These are phyloP conservation scores for Olyra latifolia DNA, from an alignment of 176 grass and related monocot genomes.

Conservation along the genomic window DNA sequence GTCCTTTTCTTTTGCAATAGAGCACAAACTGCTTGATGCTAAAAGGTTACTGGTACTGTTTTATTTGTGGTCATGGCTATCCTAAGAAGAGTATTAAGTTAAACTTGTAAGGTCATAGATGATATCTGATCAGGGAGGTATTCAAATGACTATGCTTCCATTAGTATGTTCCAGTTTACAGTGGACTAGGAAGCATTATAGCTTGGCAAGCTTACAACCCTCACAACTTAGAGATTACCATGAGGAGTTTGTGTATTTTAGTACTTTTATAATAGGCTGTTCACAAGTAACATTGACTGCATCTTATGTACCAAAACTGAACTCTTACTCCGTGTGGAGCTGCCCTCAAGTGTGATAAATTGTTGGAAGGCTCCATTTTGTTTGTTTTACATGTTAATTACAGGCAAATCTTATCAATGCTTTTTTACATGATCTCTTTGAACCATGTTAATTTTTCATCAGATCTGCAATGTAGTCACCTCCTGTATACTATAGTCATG, in stretches of 20 bases:
- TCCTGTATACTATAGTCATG: background rate
- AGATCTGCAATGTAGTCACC: background rate
- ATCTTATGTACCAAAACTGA: background rate
- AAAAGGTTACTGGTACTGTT: background rate
- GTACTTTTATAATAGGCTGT: background rate
- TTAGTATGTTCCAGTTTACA: conserved; percentile 21
- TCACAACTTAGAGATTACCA: background rate
- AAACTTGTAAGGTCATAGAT: background rate
- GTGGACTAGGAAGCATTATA: background rate
- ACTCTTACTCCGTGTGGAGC: background rate
- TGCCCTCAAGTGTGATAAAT: background rate
- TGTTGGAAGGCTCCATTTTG: background rate
- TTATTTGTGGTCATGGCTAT: background rate
- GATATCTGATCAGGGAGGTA: background rate
- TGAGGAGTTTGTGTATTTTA: background rate
- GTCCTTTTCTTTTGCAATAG: background rate
- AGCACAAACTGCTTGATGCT: conserved; percentile 12
- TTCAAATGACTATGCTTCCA: background rate
- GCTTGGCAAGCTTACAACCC: background rate
- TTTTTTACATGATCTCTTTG: conserved; percentile 20
- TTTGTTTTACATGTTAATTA: conserved; percentile 9
- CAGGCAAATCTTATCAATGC: conserved; percentile 2
- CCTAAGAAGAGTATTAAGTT: background rate
- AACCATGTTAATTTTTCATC: conserved; percentile 4
- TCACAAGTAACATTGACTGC: background rate